Base-by-base conservation (phyloP, 2,329 filamentous ascomycete genomes). In the Aspergillus brasiliensis region DNA sequence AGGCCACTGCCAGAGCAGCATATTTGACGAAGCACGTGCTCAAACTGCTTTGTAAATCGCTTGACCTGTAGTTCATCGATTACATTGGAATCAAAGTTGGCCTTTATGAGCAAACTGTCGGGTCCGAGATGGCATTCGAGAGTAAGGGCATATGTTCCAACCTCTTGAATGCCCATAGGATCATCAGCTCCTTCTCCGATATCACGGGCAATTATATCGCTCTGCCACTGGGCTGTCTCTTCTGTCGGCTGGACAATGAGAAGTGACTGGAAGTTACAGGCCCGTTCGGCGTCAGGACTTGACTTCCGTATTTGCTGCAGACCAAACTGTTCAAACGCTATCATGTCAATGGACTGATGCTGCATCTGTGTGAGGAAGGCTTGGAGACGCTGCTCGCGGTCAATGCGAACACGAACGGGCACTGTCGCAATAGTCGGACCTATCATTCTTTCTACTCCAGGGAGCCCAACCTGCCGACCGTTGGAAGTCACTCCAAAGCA, bases 371-470 rank as follows among this genome's bases (percentile, higher is more conserved):
- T 8, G n/a, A 56, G 27, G 10, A 42, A 17, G 19, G 21, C 53
- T 11, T 21, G 13, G n/a, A 34, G 10, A 23, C 13, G 15, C 25
- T 34, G 13, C 17, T 49, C 15, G 7, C 15, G 8, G 17, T 25
- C 25, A 25, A 54, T 38, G 17, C 25, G 19, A 19, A 28, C 19
- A 48, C 38, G 40, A 37, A 58, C n/a, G 2, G 56, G 56, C 17
- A 58, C 31, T 7, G 56, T 58, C 5, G 56, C 49, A 25, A 58
- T 58, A 37, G 56, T 58, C 42, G 56, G 56, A 7, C 37, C 49
- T 25, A 6, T 25, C 4, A 37, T 25, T n/a, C 19, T 15, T 31
- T 54, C 38, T 11, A 58, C 23, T 4, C 49, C 25, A 19, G 23
- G 28, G 23, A 58, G n/a, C 5, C n/a, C 10, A 8, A 38, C 56